Evolutionary conservation across 2,329 filamentous ascomycete genomes (phyloP).

Genomic region (Verticillium longisporum): DNA sequence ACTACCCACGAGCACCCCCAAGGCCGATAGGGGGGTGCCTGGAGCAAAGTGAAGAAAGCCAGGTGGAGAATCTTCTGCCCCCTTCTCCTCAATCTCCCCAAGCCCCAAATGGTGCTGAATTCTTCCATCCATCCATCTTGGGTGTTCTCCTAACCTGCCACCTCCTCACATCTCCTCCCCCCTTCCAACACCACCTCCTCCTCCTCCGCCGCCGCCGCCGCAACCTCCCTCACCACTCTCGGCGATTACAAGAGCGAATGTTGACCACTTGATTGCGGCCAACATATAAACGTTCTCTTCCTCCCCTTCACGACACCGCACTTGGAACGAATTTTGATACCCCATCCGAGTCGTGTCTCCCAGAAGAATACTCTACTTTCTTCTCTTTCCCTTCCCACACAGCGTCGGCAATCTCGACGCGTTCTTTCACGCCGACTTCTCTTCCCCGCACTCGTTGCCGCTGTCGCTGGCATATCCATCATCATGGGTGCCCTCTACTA

Average conservation of each 20-base stretch:
- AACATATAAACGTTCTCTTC: background rate
- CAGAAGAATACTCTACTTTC: background rate
- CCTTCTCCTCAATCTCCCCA: slow-evolving; percentile 4
- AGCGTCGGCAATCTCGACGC: background rate
- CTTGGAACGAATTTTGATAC: background rate
- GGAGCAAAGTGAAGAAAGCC: background rate
- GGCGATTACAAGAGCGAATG: background rate
- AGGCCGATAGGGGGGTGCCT: background rate
- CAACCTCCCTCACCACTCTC: background rate
- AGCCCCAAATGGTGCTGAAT: background rate
- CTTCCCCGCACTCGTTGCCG: background rate
- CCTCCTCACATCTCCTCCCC: background rate
- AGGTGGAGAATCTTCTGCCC: background rate
- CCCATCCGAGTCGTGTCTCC: background rate
- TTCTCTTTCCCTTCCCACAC: background rate
- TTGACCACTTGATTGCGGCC: background rate
- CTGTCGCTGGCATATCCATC: slow-evolving; percentile 11
- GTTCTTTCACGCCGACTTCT: background rate
- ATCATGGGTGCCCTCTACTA: slow-evolving; percentile 65
- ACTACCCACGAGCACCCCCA: background rate
- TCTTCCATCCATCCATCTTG: background rate
- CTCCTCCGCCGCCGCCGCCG: background rate
- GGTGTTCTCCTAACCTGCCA: background rate
- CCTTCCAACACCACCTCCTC: background rate
- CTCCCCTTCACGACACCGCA: background rate